These are phyloP conservation scores for Capronia epimyces DNA, from an alignment of 2,329 filamentous ascomycete genomes.

Conservation along the genomic window DNA sequence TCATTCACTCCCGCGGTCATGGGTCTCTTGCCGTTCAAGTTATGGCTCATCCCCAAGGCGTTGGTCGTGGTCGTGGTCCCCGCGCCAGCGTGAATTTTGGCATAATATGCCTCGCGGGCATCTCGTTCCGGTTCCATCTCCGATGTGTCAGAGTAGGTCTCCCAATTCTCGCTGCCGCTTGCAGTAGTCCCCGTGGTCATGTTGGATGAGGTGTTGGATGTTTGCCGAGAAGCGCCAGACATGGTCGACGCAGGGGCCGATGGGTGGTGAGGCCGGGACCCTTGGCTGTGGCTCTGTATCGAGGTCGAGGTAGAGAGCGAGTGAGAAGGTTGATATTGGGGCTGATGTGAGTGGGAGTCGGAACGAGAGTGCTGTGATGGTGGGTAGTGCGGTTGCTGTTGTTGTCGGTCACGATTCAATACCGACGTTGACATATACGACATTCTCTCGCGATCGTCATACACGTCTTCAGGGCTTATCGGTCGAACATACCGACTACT, in stretches of 20 bases:
- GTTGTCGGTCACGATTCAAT: constrained; percentile 35
- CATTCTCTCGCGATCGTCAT: constrained; percentile 60
- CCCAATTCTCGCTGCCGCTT: constrained; percentile 93
- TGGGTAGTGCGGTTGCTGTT: constrained; percentile 25
- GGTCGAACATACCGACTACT: constrained; percentile 46
- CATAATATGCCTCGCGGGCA: constrained; percentile 71
- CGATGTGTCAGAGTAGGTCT: constrained; percentile 84
- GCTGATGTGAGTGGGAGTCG: constrained; percentile 39
- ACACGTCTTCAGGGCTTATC: constrained; percentile 72
- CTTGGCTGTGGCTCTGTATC: constrained; percentile 24
- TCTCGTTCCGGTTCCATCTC: constrained; percentile 70
- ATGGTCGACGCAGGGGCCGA: constrained; percentile 35
- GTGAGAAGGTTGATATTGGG: constrained; percentile 39
- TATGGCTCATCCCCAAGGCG: constrained; percentile 15
- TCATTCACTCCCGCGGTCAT: constrained; percentile 10
- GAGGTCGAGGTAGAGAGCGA: constrained; percentile 33
- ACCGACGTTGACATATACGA: constrained; percentile 44
- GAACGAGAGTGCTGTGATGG: constrained; percentile 9
- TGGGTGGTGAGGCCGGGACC: constrained; percentile 9
- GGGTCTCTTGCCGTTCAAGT: constrained; percentile 23
- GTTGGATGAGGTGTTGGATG: constrained; percentile 60
- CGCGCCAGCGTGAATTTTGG: constrained; percentile 32
- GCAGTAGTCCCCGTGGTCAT: constrained; percentile 50
- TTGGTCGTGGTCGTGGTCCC: constrained; percentile 14
- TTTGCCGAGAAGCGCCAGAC: constrained; percentile 50